phyloP scores from a whole-genome alignment of 805 yeast genomes.

The Kockiozyma suomiensis region DNA sequence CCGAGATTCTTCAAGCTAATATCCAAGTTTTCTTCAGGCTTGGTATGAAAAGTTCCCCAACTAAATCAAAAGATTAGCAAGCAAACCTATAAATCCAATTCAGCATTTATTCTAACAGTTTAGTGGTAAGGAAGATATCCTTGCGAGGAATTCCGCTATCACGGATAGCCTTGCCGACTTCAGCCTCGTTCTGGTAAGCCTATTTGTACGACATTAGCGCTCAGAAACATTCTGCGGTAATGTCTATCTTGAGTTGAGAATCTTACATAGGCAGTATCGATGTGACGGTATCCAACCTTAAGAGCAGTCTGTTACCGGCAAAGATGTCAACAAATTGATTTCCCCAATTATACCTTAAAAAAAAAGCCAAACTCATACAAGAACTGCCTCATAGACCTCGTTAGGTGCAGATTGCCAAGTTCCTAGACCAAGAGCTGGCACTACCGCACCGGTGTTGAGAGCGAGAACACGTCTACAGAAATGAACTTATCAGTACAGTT shows the following conservation, averaged over 20 bases:
- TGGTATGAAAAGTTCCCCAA: conserved; percentile 43
- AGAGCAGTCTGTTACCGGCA: conserved; percentile 44
- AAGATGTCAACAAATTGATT: neutral
- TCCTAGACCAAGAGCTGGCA: conserved; percentile 74
- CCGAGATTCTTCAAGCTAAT: conserved; percentile 63
- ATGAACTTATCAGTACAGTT: neutral
- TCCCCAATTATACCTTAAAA: no score
- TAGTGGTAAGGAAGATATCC: conserved; percentile 50
- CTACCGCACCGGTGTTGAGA: conserved; percentile 62
- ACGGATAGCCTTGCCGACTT: conserved; percentile 54
- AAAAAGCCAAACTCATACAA: no score
- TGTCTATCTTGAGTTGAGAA: no score
- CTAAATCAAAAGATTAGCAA: neutral
- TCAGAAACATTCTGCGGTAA: no score
- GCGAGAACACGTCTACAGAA: conserved; percentile 35
- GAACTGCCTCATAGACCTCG: conserved; percentile 59
- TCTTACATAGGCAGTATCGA: conserved; percentile 64
- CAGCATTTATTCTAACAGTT: conserved; percentile 38
- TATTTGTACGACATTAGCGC: neutral
- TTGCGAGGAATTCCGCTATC: conserved; percentile 54
- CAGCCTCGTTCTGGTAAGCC: conserved; percentile 63
- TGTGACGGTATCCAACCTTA: conserved; percentile 68
- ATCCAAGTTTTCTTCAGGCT: conserved; percentile 57
- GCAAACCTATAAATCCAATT: neutral
- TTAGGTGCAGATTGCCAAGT: conserved; percentile 66